phyloP scores from a whole-genome alignment of 352 stramenopile genomes.

The Lagenidium giganteum region DNA sequence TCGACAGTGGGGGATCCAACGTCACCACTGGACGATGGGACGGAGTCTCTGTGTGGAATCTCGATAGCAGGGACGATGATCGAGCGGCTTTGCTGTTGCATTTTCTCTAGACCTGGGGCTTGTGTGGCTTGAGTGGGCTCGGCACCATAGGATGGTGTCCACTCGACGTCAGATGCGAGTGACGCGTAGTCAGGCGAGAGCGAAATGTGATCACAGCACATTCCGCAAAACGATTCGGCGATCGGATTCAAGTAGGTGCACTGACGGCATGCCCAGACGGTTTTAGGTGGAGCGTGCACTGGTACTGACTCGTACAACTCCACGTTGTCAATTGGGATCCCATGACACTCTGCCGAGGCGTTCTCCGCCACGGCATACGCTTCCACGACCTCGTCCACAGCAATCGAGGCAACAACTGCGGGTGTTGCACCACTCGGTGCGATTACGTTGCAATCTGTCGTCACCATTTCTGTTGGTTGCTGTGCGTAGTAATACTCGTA shows the following conservation, averaged over 20 bases:
- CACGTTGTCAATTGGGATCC: too few relatives aligned
- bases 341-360: slow-evolving; percentile 14
- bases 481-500: slow-evolving; percentile 11
- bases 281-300: slow-evolving; percentile 2
- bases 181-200: slow-evolving; percentile 25
- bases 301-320: background rate
- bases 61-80: too few relatives aligned
- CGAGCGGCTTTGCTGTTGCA: too few relatives aligned
- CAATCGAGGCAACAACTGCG: background rate
- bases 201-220: slow-evolving; percentile 54
- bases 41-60: too few relatives aligned
- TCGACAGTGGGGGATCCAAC: too few relatives aligned
- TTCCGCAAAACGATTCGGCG: slow-evolving; percentile 51
- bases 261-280: slow-evolving; percentile 37
- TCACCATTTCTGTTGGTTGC: too few relatives aligned
- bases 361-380: slow-evolving; percentile 37
- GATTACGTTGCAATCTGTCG: too few relatives aligned
- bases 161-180: too few relatives aligned
- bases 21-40: too few relatives aligned
- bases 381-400: slow-evolving; percentile 25
- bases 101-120: too few relatives aligned
- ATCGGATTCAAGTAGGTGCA: slow-evolving; percentile 59
- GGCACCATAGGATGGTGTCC: too few relatives aligned
- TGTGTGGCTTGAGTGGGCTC: too few relatives aligned
- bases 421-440: slow-evolving; percentile 7